Evolutionary conservation across 345 rosid species (phyloP), one percentile per base, ranked within the genome.

Genomic region (Heritiera fomes): DNA sequence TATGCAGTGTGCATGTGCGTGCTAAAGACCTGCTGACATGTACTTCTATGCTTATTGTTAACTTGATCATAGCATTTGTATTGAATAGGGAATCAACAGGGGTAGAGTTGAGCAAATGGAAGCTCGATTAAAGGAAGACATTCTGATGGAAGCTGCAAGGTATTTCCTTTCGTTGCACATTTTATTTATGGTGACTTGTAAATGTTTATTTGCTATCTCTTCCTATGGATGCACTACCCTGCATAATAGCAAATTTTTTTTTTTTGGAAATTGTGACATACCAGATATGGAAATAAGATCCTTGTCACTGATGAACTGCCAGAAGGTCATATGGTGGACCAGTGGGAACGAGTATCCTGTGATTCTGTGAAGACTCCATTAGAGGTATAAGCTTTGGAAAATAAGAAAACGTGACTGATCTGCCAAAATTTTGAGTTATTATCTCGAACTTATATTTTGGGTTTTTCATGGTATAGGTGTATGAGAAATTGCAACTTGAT

Each of bases 271-370:
- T 80, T 80, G 38, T 85, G 82, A 76, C 82, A 13, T 87, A 74
- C 73, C 95, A 96, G 98, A 84, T 96, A 91, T 84, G 98, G 97
- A 79, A 92, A 94, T 86, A 96, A 96, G 90, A 91, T 96, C 87
- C 98, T 93, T 78, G 99, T 96, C 84, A 96, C 97, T 59, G 98
- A 93, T 89, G 99, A 96, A 88, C 91, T 96, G 73, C 97, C 99
- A 53, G 94, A 92, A 89, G 98, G 98, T 86, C 98, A 92, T 87
- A 92, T 94, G 94, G 99, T 94, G 76, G 99, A 96, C 85, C 99
- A 92, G 60, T 96, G 98, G 98, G 99, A 93, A 86, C 94, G 95
- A 59, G 97, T 96, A 40, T 93, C 95, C 23, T 34, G 81, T 82
- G 95, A 90, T 90, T 91, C 95, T 64, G 89, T 96, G 86, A 92